Conservation (phyloP, 2,329 filamentous ascomycete species). For the Exophiala sp. region DNA sequence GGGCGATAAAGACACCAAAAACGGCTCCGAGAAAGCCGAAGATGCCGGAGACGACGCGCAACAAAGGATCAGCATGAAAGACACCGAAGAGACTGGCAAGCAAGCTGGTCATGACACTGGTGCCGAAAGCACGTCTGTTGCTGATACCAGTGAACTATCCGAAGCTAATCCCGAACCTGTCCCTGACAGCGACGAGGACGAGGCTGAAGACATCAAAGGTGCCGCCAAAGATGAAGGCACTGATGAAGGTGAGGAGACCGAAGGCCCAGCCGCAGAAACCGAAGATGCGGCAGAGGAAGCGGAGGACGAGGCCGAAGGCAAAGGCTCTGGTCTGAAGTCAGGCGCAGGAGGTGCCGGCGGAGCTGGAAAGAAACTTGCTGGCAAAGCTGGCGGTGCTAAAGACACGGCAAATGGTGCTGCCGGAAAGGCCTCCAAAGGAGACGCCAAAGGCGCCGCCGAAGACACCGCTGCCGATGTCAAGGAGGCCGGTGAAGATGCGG, state of each 20-base stretch:
- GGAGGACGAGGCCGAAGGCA: conserved; percentile 29
- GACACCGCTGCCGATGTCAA: conserved; percentile 33
- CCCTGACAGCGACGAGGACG: conserved; percentile 25
- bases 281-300: conserved; percentile 44
- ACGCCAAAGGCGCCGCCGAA: conserved; percentile 24
- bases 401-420: conserved; percentile 28
- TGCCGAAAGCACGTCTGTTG: conserved; percentile 23
- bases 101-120: conserved; percentile 28
- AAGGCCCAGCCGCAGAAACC: conserved; percentile 38
- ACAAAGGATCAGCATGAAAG: conserved; percentile 24
- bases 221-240: conserved; percentile 23
- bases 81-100: conserved; percentile 25
- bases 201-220: conserved; percentile 15
- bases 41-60: conserved; percentile 20
- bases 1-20: conserved; percentile 15
- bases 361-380: conserved; percentile 29
- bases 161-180: conserved; percentile 27
- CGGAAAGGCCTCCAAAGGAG: conserved; percentile 24
- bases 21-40: conserved; percentile 18
- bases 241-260: conserved; percentile 30
- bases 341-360: conserved; percentile 21
- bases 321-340: conserved; percentile 25
- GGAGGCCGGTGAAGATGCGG: conserved; percentile 43
- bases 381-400: conserved; percentile 27
- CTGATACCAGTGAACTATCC: conserved; percentile 27